These are phyloP conservation scores for Debaryomycetaceae sp. DNA, from an alignment of 1,139 yeast genomes.

Conservation along the genomic window DNA sequence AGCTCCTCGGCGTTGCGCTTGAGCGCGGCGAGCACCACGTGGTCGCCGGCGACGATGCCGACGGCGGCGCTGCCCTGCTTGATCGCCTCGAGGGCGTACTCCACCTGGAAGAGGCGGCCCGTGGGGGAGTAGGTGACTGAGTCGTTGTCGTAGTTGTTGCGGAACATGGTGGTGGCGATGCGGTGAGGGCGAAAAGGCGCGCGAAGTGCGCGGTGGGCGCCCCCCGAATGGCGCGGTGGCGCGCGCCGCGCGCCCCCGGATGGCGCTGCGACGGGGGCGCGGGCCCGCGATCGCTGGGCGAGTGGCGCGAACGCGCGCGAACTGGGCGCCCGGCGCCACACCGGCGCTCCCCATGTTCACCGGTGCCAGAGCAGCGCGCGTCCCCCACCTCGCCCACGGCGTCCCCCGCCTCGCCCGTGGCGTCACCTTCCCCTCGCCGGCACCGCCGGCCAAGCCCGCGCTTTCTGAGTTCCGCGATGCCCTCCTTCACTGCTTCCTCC, in stretches of 20 bases:
- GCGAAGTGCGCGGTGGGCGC: no score
- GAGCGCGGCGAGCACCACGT: constrained; percentile 88
- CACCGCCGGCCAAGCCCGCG: constrained; percentile 23
- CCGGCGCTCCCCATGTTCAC: no score
- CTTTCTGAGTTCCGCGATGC: constrained; percentile 37
- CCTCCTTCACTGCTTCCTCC: constrained; percentile 34
- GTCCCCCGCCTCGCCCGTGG: no score
- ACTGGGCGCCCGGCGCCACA: neutral
- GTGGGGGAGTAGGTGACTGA: constrained; percentile 97
- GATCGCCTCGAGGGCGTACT: constrained; percentile 94
- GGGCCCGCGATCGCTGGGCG: no score
- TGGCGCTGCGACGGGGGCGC: no score
- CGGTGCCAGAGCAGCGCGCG: no score
- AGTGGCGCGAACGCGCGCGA: no score
- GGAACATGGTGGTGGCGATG: constrained; percentile 50
- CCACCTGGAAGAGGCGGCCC: constrained; percentile 91
- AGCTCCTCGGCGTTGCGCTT: constrained; percentile 96
- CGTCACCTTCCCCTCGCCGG: no score
- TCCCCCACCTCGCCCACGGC: no score
- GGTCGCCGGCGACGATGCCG: constrained; percentile 79
- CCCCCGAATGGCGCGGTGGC: no score
- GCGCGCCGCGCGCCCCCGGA: no score
- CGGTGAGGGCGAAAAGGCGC: no score
- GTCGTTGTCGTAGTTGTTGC: constrained; percentile 98
- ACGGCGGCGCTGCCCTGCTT: constrained; percentile 98